Conservation (phyloP, 78 protist species). For the Capsaspora owczarzaki region DNA sequence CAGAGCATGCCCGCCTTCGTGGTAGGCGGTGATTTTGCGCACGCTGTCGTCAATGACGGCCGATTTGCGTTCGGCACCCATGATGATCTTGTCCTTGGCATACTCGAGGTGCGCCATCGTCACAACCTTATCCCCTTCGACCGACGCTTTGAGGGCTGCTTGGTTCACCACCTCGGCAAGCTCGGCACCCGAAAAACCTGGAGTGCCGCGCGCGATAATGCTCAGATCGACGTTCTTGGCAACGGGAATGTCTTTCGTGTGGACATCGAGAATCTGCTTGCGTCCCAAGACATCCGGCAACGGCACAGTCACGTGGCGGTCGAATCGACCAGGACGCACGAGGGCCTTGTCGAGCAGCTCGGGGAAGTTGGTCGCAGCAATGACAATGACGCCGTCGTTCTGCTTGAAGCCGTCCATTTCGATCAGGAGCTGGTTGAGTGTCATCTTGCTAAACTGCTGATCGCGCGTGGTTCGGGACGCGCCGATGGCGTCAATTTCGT, state of each 20-base stretch:
- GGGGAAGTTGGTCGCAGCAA: conserved; percentile 90
- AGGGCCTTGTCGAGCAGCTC: conserved; percentile 81
- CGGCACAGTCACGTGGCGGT: conserved; percentile 56
- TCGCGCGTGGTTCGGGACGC: conserved; percentile 47
- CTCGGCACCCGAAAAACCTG: conserved; percentile 85
- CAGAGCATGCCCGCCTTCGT: conserved; percentile 96
- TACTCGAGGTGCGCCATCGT: conserved; percentile 52
- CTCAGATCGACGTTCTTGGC: conserved; percentile 33
- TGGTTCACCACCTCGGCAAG: conserved; percentile 74
- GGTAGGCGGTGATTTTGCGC: conserved; percentile 71
- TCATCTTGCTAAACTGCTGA: conserved; percentile 43
- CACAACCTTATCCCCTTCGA: conserved; percentile 27
- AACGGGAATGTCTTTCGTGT: background rate
- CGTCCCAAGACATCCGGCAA: conserved; percentile 73
- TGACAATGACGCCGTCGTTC: conserved; percentile 70
- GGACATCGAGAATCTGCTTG: conserved; percentile 25
- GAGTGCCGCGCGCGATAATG: conserved; percentile 59
- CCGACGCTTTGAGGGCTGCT: conserved; percentile 76
- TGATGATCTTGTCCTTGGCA: conserved; percentile 77
- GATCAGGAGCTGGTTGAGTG: conserved; percentile 77
- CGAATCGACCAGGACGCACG: conserved; percentile 87
- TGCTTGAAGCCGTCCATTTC: conserved; percentile 70
- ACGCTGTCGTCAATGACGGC: conserved; percentile 30
- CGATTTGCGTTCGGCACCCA: conserved; percentile 73
- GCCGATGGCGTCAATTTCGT: conserved; percentile 92